Conservation (phyloP, 768 basidiomycete genomes). For the Krasilnikovozyma curviuscula region DNA sequence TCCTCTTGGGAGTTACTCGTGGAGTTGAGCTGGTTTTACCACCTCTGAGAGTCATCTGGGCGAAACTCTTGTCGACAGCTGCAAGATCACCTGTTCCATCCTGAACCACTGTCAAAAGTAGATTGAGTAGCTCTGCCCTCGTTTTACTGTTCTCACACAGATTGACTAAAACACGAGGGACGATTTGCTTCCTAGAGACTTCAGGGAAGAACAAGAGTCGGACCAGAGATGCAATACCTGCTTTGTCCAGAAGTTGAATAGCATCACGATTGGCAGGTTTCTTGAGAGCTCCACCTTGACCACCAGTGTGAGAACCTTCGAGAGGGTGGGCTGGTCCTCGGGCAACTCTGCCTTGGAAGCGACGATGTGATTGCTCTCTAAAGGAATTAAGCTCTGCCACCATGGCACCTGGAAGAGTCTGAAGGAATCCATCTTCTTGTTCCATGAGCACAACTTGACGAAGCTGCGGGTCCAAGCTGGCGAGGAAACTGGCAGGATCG, state of each 20-base stretch:
- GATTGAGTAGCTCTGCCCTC: slow-evolving; percentile 76
- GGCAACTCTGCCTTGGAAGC: not conserved
- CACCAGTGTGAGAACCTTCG: not conserved
- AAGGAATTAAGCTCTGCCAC: not conserved
- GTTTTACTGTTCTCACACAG: slow-evolving; percentile 89
- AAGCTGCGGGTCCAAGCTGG: slow-evolving; percentile 69
- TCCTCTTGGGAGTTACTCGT: slow-evolving; percentile 49
- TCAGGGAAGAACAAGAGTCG: slow-evolving; percentile 93
- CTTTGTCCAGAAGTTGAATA: slow-evolving; percentile 77
- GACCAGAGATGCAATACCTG: slow-evolving; percentile 69
- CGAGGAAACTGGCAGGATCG: slow-evolving; percentile 78
- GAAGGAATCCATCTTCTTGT: slow-evolving; percentile 11
- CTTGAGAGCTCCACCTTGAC: slow-evolving; percentile 13
- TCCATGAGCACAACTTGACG: slow-evolving; percentile 44
- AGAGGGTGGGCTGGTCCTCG: not conserved
- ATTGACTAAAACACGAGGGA: slow-evolving; percentile 81
- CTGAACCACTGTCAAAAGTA: slow-evolving; percentile 80
- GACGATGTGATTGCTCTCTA: not conserved
- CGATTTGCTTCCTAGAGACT: slow-evolving; percentile 57
- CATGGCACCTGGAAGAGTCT: slow-evolving; percentile 10
- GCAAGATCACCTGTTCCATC: slow-evolving; percentile 85
- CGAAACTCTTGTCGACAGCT: slow-evolving; percentile 74
- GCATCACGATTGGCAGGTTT: slow-evolving; percentile 57
- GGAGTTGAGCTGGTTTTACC: slow-evolving; percentile 30
- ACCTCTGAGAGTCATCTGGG: slow-evolving; percentile 63